These are phyloP conservation scores for Tricholoma flavovirens DNA, from an alignment of 768 basidiomycete genomes.

Conservation along the genomic window DNA sequence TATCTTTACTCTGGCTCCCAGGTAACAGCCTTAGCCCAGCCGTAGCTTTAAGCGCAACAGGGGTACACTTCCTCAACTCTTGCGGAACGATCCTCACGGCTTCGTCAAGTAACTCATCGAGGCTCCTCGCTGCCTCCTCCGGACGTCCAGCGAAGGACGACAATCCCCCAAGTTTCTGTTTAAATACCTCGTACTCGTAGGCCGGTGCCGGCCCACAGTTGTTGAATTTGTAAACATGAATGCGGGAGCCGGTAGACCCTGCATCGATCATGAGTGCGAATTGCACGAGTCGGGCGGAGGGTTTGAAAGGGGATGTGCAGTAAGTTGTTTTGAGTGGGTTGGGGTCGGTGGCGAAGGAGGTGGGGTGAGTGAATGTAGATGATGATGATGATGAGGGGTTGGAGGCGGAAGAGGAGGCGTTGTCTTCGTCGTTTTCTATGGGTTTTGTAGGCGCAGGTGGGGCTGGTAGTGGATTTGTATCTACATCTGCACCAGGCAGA, in stretches of 20 bases:
- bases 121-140: slow-evolving; percentile 64
- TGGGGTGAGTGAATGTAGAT: slow-evolving; percentile 45
- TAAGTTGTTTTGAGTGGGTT: slow-evolving; percentile 67
- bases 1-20: slow-evolving; percentile 53
- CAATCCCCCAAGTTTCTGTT: slow-evolving; percentile 74
- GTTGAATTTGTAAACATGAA: slow-evolving; percentile 99
- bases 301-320: slow-evolving; percentile 55
- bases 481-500: neutral
- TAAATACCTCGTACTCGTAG: slow-evolving; percentile 94
- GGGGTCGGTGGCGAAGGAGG: slow-evolving; percentile 67
- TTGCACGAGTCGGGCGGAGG: slow-evolving; percentile 61
- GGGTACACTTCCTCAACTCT: slow-evolving; percentile 66
- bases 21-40: slow-evolving; percentile 81
- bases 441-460: slow-evolving; percentile 7
- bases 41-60: slow-evolving; percentile 87
- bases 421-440: neutral
- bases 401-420: slow-evolving; percentile 10
- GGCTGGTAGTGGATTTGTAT: neutral
- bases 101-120: slow-evolving; percentile 76
- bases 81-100: slow-evolving; percentile 75
- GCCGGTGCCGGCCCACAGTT: slow-evolving; percentile 70
- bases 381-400: slow-evolving; percentile 10
- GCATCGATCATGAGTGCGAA: slow-evolving; percentile 98
- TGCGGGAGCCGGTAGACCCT: slow-evolving; percentile 93
- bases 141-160: slow-evolving; percentile 58